A percentile compares a stretch with the other conserved stretches of the same genome.
phyloP scores from a whole-genome alignment of 306 rosid species.

The Dicorynia guianensis region DNA sequence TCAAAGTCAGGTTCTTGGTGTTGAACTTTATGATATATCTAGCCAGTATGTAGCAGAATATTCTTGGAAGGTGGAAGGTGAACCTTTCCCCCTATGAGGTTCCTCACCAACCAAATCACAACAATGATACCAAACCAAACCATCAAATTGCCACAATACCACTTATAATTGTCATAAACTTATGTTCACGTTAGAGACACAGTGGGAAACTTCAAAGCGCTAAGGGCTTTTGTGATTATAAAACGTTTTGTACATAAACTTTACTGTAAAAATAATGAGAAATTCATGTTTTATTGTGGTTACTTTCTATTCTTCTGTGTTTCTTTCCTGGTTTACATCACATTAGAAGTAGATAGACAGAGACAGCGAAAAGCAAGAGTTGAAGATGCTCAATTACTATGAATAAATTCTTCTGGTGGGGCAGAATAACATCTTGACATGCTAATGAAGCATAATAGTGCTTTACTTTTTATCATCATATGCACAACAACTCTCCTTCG shows the following conservation, averaged over 20 bases:
- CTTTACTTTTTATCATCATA: background rate
- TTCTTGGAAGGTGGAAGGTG: slow-evolving; percentile 53
- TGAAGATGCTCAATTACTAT: slow-evolving; percentile 17
- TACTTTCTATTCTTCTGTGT: background rate
- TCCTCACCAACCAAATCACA: slow-evolving; percentile 55
- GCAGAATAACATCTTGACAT: slow-evolving; percentile 11
- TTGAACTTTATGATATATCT: slow-evolving; percentile 32
- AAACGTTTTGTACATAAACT: slow-evolving; percentile 44
- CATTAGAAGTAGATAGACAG: slow-evolving; percentile 3
- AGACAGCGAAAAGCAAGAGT: background rate
- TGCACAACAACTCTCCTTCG: background rate
- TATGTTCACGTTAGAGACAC: slow-evolving; percentile 39
- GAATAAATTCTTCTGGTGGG: slow-evolving; percentile 5
- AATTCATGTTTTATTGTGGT: slow-evolving; percentile 20
- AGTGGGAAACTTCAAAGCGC: slow-evolving; percentile 32
- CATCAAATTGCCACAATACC: slow-evolving; percentile 33
- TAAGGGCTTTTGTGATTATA: slow-evolving; percentile 33
- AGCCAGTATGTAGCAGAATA: slow-evolving; percentile 37
- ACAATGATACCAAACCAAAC: slow-evolving; percentile 38
- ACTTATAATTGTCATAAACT: slow-evolving; percentile 38
- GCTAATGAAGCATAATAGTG: slow-evolving; percentile 11
- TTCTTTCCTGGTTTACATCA: slow-evolving; percentile 24
- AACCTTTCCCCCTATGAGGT: slow-evolving; percentile 48
- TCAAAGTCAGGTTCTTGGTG: slow-evolving; percentile 38
- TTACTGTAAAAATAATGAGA: slow-evolving; percentile 44